These are phyloP conservation scores for Quercus wislizeni DNA, from an alignment of 306 rosid species.

Conservation along the genomic window DNA sequence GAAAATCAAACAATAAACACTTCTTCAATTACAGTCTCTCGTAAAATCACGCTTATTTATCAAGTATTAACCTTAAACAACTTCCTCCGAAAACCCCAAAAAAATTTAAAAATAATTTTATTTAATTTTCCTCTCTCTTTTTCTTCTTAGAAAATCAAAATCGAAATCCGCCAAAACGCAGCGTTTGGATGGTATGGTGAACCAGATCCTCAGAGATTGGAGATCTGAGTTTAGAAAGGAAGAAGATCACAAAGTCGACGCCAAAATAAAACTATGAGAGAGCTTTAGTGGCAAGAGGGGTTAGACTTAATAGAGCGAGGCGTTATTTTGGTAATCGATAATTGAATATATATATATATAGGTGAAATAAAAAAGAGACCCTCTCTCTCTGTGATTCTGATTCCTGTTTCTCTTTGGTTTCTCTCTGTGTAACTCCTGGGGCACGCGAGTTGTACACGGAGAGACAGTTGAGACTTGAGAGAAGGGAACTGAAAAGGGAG, in stretches of 20 bases:
- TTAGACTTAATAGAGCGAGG: background rate
- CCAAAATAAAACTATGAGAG: background rate
- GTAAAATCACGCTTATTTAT: constrained; percentile 16
- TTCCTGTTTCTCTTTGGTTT: constrained; percentile 11
- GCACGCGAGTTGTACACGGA: constrained; percentile 86
- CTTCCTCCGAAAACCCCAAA: background rate
- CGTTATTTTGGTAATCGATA: background rate
- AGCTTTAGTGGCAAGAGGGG: background rate
- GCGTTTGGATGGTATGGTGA: background rate
- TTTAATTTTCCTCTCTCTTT: too few relatives aligned
- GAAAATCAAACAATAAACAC: background rate
- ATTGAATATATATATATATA: too few relatives aligned
- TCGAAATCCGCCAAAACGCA: constrained; percentile 17
- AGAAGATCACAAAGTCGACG: constrained; percentile 32
- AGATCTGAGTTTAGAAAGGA: constrained; percentile 12
- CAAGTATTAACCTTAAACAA: too few relatives aligned
- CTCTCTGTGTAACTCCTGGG: constrained; percentile 39
- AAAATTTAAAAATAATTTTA: background rate
- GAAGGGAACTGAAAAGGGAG: constrained; percentile 19
- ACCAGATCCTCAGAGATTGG: background rate
- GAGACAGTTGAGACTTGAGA: constrained; percentile 78
- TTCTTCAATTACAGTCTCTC: constrained; percentile 12
- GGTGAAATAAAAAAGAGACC: background rate
- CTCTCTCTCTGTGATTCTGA: constrained; percentile 2
- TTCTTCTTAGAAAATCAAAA: background rate